Conservation (phyloP, 73 alveolate species). For the Tetrahymena borealis region DNA sequence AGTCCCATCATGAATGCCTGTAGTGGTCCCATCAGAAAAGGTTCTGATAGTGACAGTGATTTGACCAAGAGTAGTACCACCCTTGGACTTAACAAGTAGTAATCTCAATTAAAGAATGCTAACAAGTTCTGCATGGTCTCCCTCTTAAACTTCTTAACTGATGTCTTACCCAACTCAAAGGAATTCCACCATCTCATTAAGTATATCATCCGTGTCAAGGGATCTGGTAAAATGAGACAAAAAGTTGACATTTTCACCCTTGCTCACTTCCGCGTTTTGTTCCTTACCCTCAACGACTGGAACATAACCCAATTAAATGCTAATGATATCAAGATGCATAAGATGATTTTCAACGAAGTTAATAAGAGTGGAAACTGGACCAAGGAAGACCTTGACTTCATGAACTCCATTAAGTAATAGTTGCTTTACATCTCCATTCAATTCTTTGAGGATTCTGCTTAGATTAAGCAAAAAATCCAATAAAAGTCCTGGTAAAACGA, state of each 20-base stretch:
- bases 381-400: not conserved
- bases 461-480: not conserved
- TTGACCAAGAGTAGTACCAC: not conserved
- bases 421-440: not conserved
- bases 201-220: not conserved
- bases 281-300: not conserved
- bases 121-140: not conserved
- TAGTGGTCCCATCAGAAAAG: not conserved
- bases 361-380: not conserved
- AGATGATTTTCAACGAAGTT: not conserved
- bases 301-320: not conserved
- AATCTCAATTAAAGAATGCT: not conserved
- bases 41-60: not conserved
- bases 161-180: not conserved
- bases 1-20: not conserved
- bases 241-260: not conserved
- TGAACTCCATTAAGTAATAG: not conserved
- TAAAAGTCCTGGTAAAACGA: not conserved
- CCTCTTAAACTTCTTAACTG: not conserved
- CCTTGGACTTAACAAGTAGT: not conserved
- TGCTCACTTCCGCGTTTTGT: constrained; percentile 3
- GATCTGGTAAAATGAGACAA: constrained; percentile 1
- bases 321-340: not conserved
- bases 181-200: not conserved
- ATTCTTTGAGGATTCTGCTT: not conserved